Evolutionary conservation across 2,329 filamentous ascomycete species (phyloP).

Genomic region (Cladosporium sp.): DNA sequence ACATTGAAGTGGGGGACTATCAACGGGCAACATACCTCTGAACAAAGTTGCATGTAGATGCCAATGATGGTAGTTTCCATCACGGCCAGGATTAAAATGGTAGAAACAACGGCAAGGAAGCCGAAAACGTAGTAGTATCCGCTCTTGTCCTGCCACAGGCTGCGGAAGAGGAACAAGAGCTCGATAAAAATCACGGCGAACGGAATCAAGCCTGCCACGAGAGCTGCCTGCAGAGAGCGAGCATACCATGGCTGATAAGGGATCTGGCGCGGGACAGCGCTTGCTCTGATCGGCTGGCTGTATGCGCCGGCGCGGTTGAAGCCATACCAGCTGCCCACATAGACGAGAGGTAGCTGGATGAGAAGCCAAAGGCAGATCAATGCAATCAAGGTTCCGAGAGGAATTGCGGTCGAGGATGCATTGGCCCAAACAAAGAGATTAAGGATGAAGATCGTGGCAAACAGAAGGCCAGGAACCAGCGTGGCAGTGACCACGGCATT

Average conservation of each 20-base stretch:
- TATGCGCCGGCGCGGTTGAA: conserved; percentile 67
- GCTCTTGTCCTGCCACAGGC: conserved; percentile 85
- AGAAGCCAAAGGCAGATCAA: conserved; percentile 78
- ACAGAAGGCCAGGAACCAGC: conserved; percentile 76
- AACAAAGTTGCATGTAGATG: conserved; percentile 78
- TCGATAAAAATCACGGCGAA: conserved; percentile 90
- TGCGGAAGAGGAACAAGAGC: conserved; percentile 82
- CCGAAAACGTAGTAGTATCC: conserved; percentile 92
- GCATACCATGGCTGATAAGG: conserved; percentile 76
- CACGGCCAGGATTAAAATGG: conserved; percentile 73
- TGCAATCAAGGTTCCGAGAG: conserved; percentile 74
- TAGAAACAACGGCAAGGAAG: conserved; percentile 72
- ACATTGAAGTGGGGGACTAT: background rate
- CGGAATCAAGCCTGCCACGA: conserved; percentile 75
- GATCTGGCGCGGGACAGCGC: conserved; percentile 69
- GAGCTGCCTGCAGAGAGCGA: conserved; percentile 60
- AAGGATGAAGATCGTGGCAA: conserved; percentile 72
- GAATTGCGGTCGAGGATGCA: conserved; percentile 82
- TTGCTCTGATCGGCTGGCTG: conserved; percentile 80
- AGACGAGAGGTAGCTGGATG: conserved; percentile 82
- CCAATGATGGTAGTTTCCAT: conserved; percentile 82
- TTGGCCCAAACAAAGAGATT: conserved; percentile 91
- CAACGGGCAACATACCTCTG: conserved; percentile 57
- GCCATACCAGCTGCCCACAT: conserved; percentile 75
- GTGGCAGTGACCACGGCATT: conserved; percentile 74